phyloP scores from a whole-genome alignment of 2,329 filamentous ascomycete species.

The Talaromyces sp. region DNA sequence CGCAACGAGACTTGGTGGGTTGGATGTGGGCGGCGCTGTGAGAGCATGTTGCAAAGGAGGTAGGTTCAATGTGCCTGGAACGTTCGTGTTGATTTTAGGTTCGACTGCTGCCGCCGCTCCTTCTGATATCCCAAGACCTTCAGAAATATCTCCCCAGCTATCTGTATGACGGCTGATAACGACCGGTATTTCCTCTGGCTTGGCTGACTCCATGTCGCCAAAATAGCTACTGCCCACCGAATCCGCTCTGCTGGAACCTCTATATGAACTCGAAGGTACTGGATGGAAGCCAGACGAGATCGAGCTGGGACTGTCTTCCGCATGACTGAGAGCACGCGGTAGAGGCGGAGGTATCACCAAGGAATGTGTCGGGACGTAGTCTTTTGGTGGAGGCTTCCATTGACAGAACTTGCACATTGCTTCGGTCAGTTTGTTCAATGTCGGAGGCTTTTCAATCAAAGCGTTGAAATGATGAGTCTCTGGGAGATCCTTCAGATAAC shows the following conservation, averaged over 20 bases:
- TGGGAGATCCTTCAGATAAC: constrained; percentile 95
- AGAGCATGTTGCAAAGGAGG: constrained; percentile 59
- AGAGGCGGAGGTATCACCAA: constrained; percentile 59
- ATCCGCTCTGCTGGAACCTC: constrained; percentile 78
- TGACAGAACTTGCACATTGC: constrained; percentile 84
- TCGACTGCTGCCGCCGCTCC: constrained; percentile 39
- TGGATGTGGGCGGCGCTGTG: constrained; percentile 56
- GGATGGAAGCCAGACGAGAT: constrained; percentile 71
- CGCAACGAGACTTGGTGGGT: constrained; percentile 26
- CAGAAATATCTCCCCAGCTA: constrained; percentile 68
- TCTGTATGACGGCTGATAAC: constrained; percentile 71
- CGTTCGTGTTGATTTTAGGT: constrained; percentile 21
- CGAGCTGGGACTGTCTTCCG: constrained; percentile 80
- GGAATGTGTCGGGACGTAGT: constrained; percentile 51
- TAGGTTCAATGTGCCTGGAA: constrained; percentile 39
- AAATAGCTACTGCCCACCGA: constrained; percentile 81
- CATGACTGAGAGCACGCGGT: constrained; percentile 61
- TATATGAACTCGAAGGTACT: constrained; percentile 71
- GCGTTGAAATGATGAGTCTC: constrained; percentile 95
- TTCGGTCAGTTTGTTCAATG: constrained; percentile 84
- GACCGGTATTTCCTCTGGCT: constrained; percentile 74
- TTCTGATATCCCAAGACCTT: constrained; percentile 74
- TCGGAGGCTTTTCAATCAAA: constrained; percentile 94
- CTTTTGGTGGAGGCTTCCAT: constrained; percentile 78
- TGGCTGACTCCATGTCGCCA: constrained; percentile 77